A percentile compares a stretch with the other conserved stretches of the same genome.
Conservation (phyloP, 73 alveolate species). For the Durusdinium trenchii region DNA sequence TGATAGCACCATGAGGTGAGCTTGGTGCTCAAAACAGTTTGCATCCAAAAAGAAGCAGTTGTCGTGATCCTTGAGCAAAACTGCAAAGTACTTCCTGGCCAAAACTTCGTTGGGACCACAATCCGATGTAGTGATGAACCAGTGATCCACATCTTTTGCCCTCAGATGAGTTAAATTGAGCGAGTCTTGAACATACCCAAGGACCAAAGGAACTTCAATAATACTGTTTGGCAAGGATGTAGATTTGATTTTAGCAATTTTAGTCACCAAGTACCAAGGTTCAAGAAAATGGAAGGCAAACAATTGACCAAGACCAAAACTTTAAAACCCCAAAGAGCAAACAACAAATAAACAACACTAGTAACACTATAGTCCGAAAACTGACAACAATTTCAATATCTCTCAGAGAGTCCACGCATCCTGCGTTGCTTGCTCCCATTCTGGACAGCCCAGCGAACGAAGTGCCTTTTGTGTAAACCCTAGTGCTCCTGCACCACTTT, state of each 20-base stretch:
- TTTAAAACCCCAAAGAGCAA: background rate
- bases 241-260: background rate
- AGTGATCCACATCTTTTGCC: background rate
- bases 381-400: background rate
- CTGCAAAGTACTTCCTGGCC: background rate
- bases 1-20: background rate
- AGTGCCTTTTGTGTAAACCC: background rate
- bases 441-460: background rate
- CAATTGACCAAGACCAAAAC: background rate
- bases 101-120: background rate
- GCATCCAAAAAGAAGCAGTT: background rate
- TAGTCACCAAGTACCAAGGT: background rate
- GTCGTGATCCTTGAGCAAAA: background rate
- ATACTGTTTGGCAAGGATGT: too few relatives aligned
- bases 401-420: background rate
- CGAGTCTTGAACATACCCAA: too few relatives aligned
- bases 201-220: too few relatives aligned
- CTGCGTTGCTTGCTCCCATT: background rate
- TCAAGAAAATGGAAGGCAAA: background rate
- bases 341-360: background rate
- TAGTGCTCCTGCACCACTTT: background rate
- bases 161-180: background rate
- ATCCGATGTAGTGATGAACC: background rate
- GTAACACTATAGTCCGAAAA: background rate
- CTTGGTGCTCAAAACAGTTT: constrained; percentile 13